These are phyloP conservation scores for Antrodiella citrinella DNA, from an alignment of 768 basidiomycete species.

Conservation along the genomic window DNA sequence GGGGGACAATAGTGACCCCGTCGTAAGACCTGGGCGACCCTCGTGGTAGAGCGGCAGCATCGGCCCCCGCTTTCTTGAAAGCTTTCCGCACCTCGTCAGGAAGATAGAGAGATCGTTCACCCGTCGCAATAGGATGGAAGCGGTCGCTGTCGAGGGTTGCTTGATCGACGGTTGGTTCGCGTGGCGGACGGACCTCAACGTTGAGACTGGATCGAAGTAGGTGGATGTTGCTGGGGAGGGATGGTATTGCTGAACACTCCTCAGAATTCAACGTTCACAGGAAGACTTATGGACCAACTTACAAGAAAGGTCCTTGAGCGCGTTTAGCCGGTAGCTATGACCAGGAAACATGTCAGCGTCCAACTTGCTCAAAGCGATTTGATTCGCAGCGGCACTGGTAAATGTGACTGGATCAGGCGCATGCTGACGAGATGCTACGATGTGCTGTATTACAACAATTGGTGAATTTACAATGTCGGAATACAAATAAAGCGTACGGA, in stretches of 20 bases:
- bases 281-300: too few relatives aligned
- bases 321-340: conserved; percentile 42
- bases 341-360: conserved; percentile 68
- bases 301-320: conserved; percentile 30
- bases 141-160: conserved; percentile 20
- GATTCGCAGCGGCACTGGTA: conserved; percentile 62
- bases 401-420: conserved; percentile 63
- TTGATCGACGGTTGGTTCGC: conserved; percentile 30
- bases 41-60: conserved; percentile 18
- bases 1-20: conserved; percentile 60
- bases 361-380: conserved; percentile 63
- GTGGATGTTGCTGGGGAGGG: conserved; percentile 39
- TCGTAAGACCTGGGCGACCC: conserved; percentile 33
- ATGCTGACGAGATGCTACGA: conserved; percentile 60
- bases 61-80: conserved; percentile 32
- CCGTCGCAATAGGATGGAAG: conserved; percentile 22
- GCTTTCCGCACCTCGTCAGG: conserved; percentile 25
- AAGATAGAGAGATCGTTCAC: conserved; percentile 11
- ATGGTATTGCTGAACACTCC: conserved; percentile 21
- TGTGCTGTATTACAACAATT: conserved; percentile 44
- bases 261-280: not conserved
- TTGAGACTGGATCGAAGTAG: conserved; percentile 34
- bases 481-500: conserved; percentile 27
- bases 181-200: conserved; percentile 39
- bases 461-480: not conserved